Evolutionary conservation across 176 grass and related monocot genomes (phyloP).

Genomic region (Chrysopogon serrulatus): DNA sequence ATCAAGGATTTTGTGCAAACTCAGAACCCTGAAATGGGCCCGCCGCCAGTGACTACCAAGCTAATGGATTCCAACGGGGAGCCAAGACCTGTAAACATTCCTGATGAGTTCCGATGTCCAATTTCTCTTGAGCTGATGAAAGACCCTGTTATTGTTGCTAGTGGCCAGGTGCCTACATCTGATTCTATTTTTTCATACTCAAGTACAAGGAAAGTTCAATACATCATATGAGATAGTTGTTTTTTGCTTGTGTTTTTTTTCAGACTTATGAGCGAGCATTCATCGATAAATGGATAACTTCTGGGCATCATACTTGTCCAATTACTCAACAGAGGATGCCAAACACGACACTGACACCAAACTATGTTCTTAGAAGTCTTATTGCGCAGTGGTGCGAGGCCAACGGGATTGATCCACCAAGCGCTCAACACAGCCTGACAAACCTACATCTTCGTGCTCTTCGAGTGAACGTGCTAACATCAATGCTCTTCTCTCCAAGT

Average conservation of each 20-base stretch:
- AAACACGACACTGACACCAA: constrained; percentile 62
- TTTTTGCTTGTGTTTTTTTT: constrained; percentile 14
- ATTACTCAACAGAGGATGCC: constrained; percentile 80
- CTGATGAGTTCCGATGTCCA: constrained; percentile 92
- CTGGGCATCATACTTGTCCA: constrained; percentile 73
- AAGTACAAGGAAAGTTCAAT: not conserved
- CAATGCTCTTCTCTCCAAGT: constrained; percentile 61
- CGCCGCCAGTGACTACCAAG: constrained; percentile 31
- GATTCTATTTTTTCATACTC: not conserved
- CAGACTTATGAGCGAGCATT: constrained; percentile 81
- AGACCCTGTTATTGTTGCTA: constrained; percentile 89
- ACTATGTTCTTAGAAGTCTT: constrained; percentile 84
- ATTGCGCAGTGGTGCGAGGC: constrained; percentile 80
- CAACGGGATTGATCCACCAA: constrained; percentile 79
- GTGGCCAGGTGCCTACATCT: constrained; percentile 44
- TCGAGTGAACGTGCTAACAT: constrained; percentile 60
- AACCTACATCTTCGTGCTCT: constrained; percentile 29
- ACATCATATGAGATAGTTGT: not conserved
- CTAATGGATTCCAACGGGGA: constrained; percentile 14
- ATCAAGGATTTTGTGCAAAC: constrained; percentile 96
- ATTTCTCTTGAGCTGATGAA: constrained; percentile 95
- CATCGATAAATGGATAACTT: constrained; percentile 79
- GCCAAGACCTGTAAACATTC: constrained; percentile 37
- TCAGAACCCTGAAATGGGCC: constrained; percentile 80
- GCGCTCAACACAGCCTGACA: constrained; percentile 35